Evolutionary conservation across 2,329 filamentous ascomycete species (phyloP).

Genomic region (Monosporascus cannonballus): DNA sequence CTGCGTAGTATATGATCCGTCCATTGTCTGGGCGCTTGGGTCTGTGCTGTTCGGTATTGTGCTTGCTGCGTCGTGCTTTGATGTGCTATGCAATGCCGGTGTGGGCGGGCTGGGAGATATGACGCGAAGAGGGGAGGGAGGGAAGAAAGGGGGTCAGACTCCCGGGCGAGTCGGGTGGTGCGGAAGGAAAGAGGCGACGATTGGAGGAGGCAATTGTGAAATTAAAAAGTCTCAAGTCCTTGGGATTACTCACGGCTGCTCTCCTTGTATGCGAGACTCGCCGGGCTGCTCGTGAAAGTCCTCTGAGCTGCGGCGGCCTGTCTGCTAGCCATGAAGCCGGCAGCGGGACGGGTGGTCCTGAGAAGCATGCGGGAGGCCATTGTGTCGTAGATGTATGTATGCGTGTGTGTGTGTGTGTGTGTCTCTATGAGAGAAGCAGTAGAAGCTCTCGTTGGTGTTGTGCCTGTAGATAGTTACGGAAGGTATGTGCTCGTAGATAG

Average conservation of each 20-base stretch:
- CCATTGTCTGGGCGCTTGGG: not conserved
- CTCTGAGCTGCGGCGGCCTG: constrained; percentile 15
- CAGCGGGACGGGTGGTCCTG: constrained; percentile 17
- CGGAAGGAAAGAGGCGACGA: not conserved
- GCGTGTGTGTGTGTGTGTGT: not conserved
- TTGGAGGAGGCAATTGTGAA: too few relatives aligned
- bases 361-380: constrained; percentile 27
- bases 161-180: not conserved
- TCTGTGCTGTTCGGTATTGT: not conserved
- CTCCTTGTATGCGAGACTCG: constrained; percentile 20
- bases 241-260: constrained; percentile 15
- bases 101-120: not conserved
- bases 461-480: not conserved
- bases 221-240: not conserved
- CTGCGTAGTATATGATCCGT: too few relatives aligned
- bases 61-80: not conserved
- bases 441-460: not conserved
- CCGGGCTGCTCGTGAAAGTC: constrained; percentile 17
- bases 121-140: not conserved
- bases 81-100: too few relatives aligned
- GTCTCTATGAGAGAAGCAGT: not conserved
- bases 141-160: not conserved
- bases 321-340: constrained; percentile 17
- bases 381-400: constrained; percentile 3
- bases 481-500: not conserved